These are phyloP conservation scores for Amylocarpus encephaloides DNA, from an alignment of 2,329 filamentous ascomycete genomes.

Conservation along the genomic window DNA sequence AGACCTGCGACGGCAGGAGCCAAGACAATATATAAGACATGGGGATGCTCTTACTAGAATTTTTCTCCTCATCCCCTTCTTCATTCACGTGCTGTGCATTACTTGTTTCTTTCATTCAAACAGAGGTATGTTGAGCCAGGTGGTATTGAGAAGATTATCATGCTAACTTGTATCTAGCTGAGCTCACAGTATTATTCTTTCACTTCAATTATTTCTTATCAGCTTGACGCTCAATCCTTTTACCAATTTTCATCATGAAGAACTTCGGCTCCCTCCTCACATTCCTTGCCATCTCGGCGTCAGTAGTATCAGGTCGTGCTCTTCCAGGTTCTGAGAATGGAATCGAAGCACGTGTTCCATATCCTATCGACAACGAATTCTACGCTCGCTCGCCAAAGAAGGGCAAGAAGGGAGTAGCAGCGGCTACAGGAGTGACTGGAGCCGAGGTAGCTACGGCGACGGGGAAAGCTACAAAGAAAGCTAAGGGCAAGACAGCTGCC, in stretches of 20 bases:
- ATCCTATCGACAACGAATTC: conserved; percentile 12
- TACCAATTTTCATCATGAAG: conserved; percentile 34
- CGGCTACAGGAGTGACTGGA: conserved; percentile 2
- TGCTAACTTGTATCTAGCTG: conserved; percentile 23
- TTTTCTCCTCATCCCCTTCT: conserved; percentile 19
- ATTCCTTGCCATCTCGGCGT: conserved; percentile 33
- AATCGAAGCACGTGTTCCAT: conserved; percentile 20
- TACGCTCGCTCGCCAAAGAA: conserved; percentile 21
- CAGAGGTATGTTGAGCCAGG: conserved; percentile 19
- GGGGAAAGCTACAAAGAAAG: conserved; percentile 17
- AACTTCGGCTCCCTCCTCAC: conserved; percentile 35
- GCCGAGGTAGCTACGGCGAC: conserved; percentile 3
- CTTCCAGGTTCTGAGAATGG: conserved; percentile 16
- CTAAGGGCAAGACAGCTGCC: conserved; percentile 2
- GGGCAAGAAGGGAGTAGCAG: conserved; percentile 3
- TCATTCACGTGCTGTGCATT: conserved; percentile 23
- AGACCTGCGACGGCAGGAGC: conserved; percentile 7
- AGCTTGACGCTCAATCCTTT: conserved; percentile 21
- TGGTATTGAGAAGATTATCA: neutral
- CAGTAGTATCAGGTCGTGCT: conserved; percentile 30
- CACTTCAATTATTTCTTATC: conserved; percentile 15
- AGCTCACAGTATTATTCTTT: conserved; percentile 24
- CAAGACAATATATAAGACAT: conserved; percentile 16
- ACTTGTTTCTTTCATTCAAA: conserved; percentile 18
- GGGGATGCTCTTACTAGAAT: conserved; percentile 5